phyloP scores from a whole-genome alignment of 805 yeast genomes.

The Metschnikowia drakensbergensis region DNA sequence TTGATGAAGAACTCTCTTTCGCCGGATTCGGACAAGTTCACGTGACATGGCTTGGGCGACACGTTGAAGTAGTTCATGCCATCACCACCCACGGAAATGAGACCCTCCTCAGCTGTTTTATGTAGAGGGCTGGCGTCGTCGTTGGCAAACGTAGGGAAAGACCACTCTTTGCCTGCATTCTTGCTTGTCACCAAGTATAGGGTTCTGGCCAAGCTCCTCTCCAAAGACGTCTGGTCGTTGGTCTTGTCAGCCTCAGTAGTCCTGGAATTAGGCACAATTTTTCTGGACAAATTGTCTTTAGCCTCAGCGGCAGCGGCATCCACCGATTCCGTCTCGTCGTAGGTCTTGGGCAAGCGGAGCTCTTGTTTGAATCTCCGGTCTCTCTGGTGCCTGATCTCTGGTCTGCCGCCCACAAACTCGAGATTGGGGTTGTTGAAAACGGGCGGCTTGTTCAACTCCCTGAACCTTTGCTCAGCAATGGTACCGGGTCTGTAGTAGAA shows the following conservation, averaged over 20 bases:
- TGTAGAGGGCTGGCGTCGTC: slow-evolving; percentile 51
- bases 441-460: slow-evolving; percentile 73
- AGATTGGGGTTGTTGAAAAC: slow-evolving; percentile 68
- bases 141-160: slow-evolving; percentile 66
- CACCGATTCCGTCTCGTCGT: slow-evolving; percentile 27
- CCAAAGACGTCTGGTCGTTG: slow-evolving; percentile 64
- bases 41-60: slow-evolving; percentile 78
- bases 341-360: slow-evolving; percentile 68
- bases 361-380: slow-evolving; percentile 83
- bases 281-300: slow-evolving; percentile 57
- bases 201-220: slow-evolving; percentile 74
- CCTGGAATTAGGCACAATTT: slow-evolving; percentile 68
- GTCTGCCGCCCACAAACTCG: slow-evolving; percentile 77
- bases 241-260: slow-evolving; percentile 69
- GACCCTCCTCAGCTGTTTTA: slow-evolving; percentile 68
- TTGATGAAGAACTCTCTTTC: slow-evolving; percentile 68
- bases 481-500: slow-evolving; percentile 90
- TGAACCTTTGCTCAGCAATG: slow-evolving; percentile 75
- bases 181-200: slow-evolving; percentile 66
- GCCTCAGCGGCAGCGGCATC: slow-evolving; percentile 14
- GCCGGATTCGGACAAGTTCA: slow-evolving; percentile 28
- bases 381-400: slow-evolving; percentile 83
- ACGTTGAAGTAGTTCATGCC: slow-evolving; percentile 83
- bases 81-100: slow-evolving; percentile 68
- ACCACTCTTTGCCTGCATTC: slow-evolving; percentile 50